Base-by-base conservation (phyloP, 805 yeast genomes). In the Zygosaccharomyces rouxii region DNA sequence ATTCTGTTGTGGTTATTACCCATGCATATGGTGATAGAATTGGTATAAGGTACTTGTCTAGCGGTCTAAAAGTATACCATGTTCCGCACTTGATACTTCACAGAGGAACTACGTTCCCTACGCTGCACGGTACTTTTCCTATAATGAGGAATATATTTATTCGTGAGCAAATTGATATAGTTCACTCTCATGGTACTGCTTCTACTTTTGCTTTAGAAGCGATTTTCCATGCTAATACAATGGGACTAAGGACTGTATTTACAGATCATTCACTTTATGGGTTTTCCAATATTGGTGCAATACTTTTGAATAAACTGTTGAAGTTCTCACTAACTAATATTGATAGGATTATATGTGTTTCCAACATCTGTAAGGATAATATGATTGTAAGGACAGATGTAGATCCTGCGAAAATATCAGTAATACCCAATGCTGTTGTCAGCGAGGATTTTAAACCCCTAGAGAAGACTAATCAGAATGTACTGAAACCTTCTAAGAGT, bases 211-310 rank as follows among this genome's bases (percentile, higher is more conserved):
- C 97, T 40, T 95, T 86, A 54, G 99, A 94, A 63, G 89, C 92
- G 0, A 79, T 94, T 7, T 70, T 90, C n/a, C 98, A 94, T 62
- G 97, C 87, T 0, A 75, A 89, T 35, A 84, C 95, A 0, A 86
- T 94, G 97, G 97, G 97, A 0, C 69, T 92, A 47, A 81, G 80
- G 53, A 89, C 99, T 0, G 92, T 92, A 0, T 84, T 94, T 56
- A 94, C 99, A 0, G 99, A 94, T 63, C 99, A 94, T 63, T 92
- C 98, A 0, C 70, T 94, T 29, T 92, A 89, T 71, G 99, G 98
- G 1, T 94, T 94, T 70, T 86, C 94, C 1, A 90, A 86, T 57
- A 79, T 89, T 2, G 84, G 84, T 4, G 79, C 90, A 5, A 87
- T 92, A 28, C 68, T 89, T 55, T 95, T 95, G 14, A 94, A 94